A percentile compares a stretch with the other conserved stretches of the same genome.
Conservation (phyloP, 2,329 filamentous ascomycete species). For the Beauveria sp. region DNA sequence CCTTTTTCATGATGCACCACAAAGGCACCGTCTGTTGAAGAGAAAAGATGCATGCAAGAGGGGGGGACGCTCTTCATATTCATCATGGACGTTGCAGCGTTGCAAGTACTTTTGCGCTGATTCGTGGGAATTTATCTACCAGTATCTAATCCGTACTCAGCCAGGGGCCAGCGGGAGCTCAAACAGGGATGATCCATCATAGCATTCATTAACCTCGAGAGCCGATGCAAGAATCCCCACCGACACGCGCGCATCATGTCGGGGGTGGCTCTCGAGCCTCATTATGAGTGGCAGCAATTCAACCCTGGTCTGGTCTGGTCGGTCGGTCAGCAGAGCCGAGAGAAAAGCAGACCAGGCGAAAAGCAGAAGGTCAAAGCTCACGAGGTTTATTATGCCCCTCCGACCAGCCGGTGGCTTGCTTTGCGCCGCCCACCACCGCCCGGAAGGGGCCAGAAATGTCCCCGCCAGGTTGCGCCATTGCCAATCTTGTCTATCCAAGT, state of each 20-base stretch:
- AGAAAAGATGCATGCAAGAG: too few relatives aligned
- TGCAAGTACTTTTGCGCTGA: too few relatives aligned
- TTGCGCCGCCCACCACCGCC: not conserved
- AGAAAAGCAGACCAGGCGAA: not conserved
- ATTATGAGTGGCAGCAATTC: not conserved
- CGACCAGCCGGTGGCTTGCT: conserved; percentile 1
- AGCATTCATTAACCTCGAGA: not conserved
- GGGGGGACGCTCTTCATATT: too few relatives aligned
- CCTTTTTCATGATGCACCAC: too few relatives aligned
- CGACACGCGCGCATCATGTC: not conserved
- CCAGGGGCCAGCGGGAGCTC: too few relatives aligned
- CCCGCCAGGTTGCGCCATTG: not conserved
- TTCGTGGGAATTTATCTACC: too few relatives aligned
- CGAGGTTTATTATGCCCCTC: not conserved
- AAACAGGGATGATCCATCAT: too few relatives aligned
- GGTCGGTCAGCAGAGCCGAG: not conserved
- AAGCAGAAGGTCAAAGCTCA: conserved; percentile 4
- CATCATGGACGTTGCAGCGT: too few relatives aligned
- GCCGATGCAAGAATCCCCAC: not conserved
- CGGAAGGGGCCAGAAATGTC: too few relatives aligned
- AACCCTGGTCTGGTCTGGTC: not conserved
- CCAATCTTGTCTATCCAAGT: not conserved
- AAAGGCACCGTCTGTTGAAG: too few relatives aligned
- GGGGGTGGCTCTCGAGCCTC: too few relatives aligned
- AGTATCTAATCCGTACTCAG: too few relatives aligned